Evolutionary conservation across 148 eudicot species (phyloP).

Genomic region (Rhododendron ferrugineum): DNA sequence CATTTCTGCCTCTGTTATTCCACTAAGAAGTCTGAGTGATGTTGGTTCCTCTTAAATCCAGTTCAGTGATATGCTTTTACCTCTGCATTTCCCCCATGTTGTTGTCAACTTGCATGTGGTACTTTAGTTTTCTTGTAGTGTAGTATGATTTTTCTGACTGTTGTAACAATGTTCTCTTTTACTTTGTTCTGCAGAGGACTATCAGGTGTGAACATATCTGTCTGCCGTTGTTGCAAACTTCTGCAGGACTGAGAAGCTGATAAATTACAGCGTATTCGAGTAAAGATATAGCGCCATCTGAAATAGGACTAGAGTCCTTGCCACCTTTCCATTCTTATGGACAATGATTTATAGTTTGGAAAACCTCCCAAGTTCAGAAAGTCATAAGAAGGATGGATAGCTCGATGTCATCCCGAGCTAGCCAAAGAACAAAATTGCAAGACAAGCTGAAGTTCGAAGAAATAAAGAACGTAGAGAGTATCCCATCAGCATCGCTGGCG

Average conservation of each 20-base stretch:
- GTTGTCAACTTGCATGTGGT: background rate
- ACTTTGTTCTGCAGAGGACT: background rate
- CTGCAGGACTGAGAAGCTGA: constrained; percentile 9
- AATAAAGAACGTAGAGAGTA: constrained; percentile 27
- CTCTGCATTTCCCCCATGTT: background rate
- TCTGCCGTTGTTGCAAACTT: background rate
- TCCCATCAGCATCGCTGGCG: constrained; percentile 25
- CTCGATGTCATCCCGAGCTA: constrained; percentile 25
- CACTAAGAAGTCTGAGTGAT: background rate
- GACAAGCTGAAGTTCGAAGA: constrained; percentile 46
- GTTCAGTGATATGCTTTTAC: background rate
- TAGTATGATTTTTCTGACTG: background rate
- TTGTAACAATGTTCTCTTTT: background rate
- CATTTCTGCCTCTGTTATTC: background rate
- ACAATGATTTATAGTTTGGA: constrained; percentile 13
- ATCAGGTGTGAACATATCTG: background rate
- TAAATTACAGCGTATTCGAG: background rate
- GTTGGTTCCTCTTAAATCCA: background rate
- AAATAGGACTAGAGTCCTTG: constrained; percentile 13
- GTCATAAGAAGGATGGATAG: constrained; percentile 22
- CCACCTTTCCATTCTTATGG: constrained; percentile 21
- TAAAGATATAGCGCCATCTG: background rate
- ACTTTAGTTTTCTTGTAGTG: background rate
- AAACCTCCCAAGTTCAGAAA: constrained; percentile 19
- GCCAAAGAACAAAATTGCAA: constrained; percentile 37